Conservation (phyloP, 2,329 filamentous ascomycete species). For the Phaeosphaeriaceae sp. region DNA sequence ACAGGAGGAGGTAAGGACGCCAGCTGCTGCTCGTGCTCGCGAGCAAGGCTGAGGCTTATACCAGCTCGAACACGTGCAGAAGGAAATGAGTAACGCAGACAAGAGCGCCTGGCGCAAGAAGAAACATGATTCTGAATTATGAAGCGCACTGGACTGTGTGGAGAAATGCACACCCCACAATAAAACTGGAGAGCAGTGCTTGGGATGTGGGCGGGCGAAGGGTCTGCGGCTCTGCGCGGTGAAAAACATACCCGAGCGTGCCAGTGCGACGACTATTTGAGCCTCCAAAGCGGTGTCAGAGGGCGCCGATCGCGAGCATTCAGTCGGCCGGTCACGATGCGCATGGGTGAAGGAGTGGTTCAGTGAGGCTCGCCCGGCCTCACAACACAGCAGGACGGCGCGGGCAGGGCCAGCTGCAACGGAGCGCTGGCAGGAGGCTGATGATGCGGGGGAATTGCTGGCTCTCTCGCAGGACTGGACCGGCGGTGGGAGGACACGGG, state of each 20-base stretch:
- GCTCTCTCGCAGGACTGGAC: not conserved
- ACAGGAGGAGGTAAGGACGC: constrained; percentile 10
- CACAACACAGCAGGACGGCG: constrained; percentile 7
- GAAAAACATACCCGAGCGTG: constrained; percentile 45
- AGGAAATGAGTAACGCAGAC: not conserved
- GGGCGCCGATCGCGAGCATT: constrained; percentile 39
- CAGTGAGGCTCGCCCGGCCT: constrained; percentile 13
- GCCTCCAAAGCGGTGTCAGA: constrained; percentile 47
- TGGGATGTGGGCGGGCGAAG: constrained; percentile 20
- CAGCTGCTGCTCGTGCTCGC: constrained; percentile 10
- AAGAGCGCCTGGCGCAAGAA: not conserved
- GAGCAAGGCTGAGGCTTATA: constrained; percentile 21
- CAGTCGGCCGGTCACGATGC: constrained; percentile 20
- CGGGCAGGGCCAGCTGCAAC: constrained; percentile 4
- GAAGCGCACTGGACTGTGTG: not conserved
- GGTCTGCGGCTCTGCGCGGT: constrained; percentile 45
- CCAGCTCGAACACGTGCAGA: not conserved
- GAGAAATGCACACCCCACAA: not conserved
- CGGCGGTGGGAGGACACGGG: not conserved
- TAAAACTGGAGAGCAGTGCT: constrained; percentile 10
- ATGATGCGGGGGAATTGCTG: constrained; percentile 23
- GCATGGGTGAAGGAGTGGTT: constrained; percentile 14
- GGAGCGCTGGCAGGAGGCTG: constrained; percentile 18
- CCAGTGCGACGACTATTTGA: constrained; percentile 45
- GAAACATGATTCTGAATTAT: not conserved